phyloP scores from a whole-genome alignment of 345 rosid species.

The Limnanthes douglasii region DNA sequence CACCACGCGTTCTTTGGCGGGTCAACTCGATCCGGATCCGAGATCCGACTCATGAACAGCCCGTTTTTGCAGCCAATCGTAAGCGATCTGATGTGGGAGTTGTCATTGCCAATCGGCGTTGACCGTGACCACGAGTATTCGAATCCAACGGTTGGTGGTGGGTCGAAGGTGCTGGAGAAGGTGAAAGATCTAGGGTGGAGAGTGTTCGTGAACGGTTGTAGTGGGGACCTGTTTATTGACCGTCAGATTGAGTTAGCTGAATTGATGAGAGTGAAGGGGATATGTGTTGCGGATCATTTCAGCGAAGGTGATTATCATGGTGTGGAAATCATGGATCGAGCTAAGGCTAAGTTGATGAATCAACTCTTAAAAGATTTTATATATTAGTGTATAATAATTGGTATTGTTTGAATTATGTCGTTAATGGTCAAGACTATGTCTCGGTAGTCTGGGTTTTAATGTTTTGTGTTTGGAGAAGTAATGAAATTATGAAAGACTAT shows the following conservation, averaged over 20 bases:
- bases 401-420: too few species aligned
- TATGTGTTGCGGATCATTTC: slow-evolving; percentile 16
- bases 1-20: slow-evolving; percentile 58
- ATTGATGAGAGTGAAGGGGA: slow-evolving; percentile 27
- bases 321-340: slow-evolving; percentile 12
- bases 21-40: slow-evolving; percentile 22
- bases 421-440: too few species aligned
- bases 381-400: too few species aligned
- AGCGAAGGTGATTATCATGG: slow-evolving; percentile 23
- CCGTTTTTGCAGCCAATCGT: slow-evolving; percentile 11
- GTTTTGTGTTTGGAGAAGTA: too few species aligned
- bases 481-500: too few species aligned
- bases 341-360: slow-evolving; percentile 11
- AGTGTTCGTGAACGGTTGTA: slow-evolving; percentile 25
- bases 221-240: slow-evolving; percentile 33
- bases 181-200: slow-evolving; percentile 20
- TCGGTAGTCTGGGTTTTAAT: too few species aligned
- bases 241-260: slow-evolving; percentile 22
- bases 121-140: slow-evolving; percentile 44
- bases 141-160: slow-evolving; percentile 28
- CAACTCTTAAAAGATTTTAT: too few species aligned
- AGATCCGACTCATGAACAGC: slow-evolving; percentile 18
- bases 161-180: slow-evolving; percentile 10
- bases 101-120: slow-evolving; percentile 30
- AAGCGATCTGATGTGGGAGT: slow-evolving; percentile 37